Conservation (phyloP, 345 rosid species). For the Pistacia vera region DNA sequence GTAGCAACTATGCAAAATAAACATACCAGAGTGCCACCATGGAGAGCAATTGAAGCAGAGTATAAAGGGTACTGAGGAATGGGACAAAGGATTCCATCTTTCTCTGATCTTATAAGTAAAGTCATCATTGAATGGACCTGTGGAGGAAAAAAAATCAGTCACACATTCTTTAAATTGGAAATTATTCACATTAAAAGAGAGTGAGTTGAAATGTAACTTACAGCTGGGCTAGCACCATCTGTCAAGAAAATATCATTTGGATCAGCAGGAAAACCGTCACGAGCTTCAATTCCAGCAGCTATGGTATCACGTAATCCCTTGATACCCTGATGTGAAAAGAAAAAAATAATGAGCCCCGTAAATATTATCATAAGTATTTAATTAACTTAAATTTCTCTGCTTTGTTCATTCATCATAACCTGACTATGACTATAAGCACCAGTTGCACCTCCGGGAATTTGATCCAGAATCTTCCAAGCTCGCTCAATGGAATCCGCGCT, state of each 20-base stretch:
- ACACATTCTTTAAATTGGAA: not conserved
- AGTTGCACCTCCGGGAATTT: constrained; percentile 94
- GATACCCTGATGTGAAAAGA: constrained; percentile 60
- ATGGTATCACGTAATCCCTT: constrained; percentile 88
- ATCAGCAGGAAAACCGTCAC: constrained; percentile 91
- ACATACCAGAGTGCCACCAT: constrained; percentile 90
- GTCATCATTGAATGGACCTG: constrained; percentile 99
- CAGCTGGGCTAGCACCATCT: constrained; percentile 98
- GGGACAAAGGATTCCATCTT: constrained; percentile 92
- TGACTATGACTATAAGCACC: constrained; percentile 99
- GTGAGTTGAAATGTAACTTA: constrained; percentile 26
- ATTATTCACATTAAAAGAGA: not conserved
- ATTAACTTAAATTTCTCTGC: constrained; percentile 3
- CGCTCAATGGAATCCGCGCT: constrained; percentile 90
- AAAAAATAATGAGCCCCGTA: constrained; percentile 11
- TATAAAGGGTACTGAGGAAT: constrained; percentile 98
- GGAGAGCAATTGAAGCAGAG: constrained; percentile 97
- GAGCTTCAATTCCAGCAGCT: constrained; percentile 93
- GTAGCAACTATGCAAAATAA: not conserved
- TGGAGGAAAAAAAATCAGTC: constrained; percentile 9
- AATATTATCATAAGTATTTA: not conserved
- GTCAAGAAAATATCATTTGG: constrained; percentile 93
- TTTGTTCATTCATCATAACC: constrained; percentile 40
- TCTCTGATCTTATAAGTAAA: constrained; percentile 76
- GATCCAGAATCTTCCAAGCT: constrained; percentile 94